Conservation (phyloP, 2,329 filamentous ascomycete species). For the Fusarium ramigenum region DNA sequence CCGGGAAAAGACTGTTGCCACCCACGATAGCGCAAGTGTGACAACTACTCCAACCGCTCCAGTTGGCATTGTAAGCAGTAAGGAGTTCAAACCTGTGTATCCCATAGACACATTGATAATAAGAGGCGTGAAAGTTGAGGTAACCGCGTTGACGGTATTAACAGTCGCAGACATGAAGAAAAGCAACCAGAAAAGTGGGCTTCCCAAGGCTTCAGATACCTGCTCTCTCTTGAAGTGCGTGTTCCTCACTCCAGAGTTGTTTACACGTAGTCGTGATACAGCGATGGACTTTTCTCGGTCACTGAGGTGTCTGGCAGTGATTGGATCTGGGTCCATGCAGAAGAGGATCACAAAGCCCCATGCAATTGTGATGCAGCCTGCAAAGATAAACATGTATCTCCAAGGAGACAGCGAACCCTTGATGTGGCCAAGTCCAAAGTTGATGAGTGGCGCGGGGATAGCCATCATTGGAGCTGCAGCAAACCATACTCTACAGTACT, state of each 20-base stretch:
- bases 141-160: background rate
- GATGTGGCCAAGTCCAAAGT: background rate
- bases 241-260: background rate
- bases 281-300: background rate
- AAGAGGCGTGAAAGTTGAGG: background rate
- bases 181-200: background rate
- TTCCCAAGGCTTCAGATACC: background rate
- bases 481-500: background rate
- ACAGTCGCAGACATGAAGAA: background rate
- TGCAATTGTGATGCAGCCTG: background rate
- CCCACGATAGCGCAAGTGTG: background rate
- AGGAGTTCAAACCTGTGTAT: background rate
- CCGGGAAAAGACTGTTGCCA: background rate
- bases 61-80: background rate
- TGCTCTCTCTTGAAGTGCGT: background rate
- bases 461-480: background rate
- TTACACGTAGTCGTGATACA: background rate
- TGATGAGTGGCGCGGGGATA: background rate
- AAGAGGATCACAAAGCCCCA: background rate
- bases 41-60: background rate
- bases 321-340: background rate
- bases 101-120: background rate
- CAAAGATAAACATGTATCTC: background rate
- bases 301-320: background rate
- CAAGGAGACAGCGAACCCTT: background rate